Base-by-base conservation (phyloP, 495 filamentous ascomycete genomes). In the Pyrenula massariospora region DNA sequence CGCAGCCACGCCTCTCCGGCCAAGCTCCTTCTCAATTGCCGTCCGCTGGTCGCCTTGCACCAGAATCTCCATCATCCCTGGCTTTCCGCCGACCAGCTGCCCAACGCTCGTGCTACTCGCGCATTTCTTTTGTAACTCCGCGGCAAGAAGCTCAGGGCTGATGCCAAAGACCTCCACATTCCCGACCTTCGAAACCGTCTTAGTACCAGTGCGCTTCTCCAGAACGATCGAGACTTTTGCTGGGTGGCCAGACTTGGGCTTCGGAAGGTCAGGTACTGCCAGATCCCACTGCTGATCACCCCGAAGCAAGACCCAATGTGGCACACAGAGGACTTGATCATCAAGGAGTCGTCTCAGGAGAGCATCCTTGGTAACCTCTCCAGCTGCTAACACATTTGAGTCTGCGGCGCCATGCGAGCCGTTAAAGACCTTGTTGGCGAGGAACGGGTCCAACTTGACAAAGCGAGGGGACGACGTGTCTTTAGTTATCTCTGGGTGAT, bases 111-210 rank as follows among this genome's bases (percentile, higher is more conserved):
- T 85, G 51, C 79, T 84, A 31, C 85, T 81, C 1, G 86, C 85
- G 66, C 85, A 89, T 48, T 79, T 79, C 68, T 84, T 87, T 65
- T 85, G 75, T 56, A 89, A 65, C 63, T 88, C 85, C 57, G 87
- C 86, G 0, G 84, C 84, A 56, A 88, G 64, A 1, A 76, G 60
- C 36, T 70, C 75, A 0, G 86, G 82, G 2, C 78, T 76, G 49
- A 89, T 77, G 12, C 77, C 75, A 57, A 84, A 88, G 1, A 77
- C 64, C 57, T 89, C 85, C 20, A 89, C 59, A 3, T 80, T 82
- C 15, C 70, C 76, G 1, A 87, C 69, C 58, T 80, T 84, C 1
- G 85, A 88, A 5, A 85, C 77, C 1, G 78, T 83, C 68, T 88
- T 89, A 25, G 79, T 83, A 12, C 83, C 84, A n/a, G 77, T 79